These are phyloP conservation scores for Penicillium flavigenum DNA, from an alignment of 495 filamentous ascomycete genomes.

Conservation along the genomic window DNA sequence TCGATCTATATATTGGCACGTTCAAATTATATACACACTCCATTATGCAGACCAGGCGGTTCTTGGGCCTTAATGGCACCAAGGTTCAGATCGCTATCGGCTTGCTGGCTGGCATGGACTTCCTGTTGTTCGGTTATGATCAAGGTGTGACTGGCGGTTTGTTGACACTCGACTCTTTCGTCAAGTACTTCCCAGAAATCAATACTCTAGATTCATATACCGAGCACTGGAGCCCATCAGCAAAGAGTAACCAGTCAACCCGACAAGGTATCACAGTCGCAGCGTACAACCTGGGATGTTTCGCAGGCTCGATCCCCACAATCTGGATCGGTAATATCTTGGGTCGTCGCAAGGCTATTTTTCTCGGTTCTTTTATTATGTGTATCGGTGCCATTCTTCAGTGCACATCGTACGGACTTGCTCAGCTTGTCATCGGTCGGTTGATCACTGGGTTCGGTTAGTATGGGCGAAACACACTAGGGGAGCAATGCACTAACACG, in stretches of 20 bases:
- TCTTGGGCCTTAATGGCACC: conserved; percentile 65
- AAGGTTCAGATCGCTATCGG: conserved; percentile 67
- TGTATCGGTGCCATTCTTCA: conserved; percentile 60
- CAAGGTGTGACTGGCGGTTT: conserved; percentile 62
- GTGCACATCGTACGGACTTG: conserved; percentile 57
- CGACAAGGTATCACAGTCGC: conserved; percentile 64
- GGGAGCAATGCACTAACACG: neutral
- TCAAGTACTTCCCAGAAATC: conserved; percentile 56
- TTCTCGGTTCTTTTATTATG: conserved; percentile 59
- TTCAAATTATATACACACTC: conserved; percentile 1
- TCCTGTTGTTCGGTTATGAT: conserved; percentile 61
- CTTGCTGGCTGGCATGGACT: conserved; percentile 68
- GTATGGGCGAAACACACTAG: neutral
- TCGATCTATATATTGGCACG: conserved; percentile 10
- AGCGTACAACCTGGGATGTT: conserved; percentile 65
- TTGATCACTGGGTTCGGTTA: conserved; percentile 59
- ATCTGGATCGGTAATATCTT: conserved; percentile 59
- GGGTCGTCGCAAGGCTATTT: conserved; percentile 56
- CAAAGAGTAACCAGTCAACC: conserved; percentile 48
- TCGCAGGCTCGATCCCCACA: conserved; percentile 59
- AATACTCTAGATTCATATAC: conserved; percentile 41
- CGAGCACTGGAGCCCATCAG: conserved; percentile 20
- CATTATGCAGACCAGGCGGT: conserved; percentile 37
- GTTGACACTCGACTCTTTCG: conserved; percentile 54
- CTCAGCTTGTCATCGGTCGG: conserved; percentile 65